Evolutionary conservation across 2,329 filamentous ascomycete genomes (phyloP).

Genomic region (Cercospora zeae-maydis): DNA sequence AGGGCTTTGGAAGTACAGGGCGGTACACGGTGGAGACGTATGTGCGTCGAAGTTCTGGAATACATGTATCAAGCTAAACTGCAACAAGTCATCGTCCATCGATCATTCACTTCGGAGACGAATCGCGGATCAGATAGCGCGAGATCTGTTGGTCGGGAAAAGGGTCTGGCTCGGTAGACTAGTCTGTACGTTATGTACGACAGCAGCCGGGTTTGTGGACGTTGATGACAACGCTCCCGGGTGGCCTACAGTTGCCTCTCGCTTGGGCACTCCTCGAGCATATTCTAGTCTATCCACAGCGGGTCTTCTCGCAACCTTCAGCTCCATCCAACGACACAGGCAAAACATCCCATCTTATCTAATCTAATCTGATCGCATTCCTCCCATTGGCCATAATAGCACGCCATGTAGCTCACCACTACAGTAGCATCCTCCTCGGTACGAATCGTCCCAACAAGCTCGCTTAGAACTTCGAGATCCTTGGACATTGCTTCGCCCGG

Average conservation of each 20-base stretch:
- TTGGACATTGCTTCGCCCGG: constrained; percentile 3
- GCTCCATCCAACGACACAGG: not conserved
- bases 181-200: too few relatives aligned
- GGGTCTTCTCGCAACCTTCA: not conserved
- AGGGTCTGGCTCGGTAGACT: constrained; percentile 1
- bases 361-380: not conserved
- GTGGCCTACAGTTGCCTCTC: not conserved
- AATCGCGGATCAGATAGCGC: constrained; percentile 7
- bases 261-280: not conserved
- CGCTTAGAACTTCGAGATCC: not conserved
- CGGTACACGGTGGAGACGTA: not conserved
- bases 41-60: not conserved
- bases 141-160: not conserved
- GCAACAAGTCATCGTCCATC: not conserved
- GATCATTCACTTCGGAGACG: constrained; percentile 4
- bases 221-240: not conserved
- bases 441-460: constrained; percentile 4
- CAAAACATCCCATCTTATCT: not conserved
- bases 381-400: not conserved
- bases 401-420: not conserved
- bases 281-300: not conserved
- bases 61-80: not conserved
- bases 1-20: not conserved
- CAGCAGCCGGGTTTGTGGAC: not conserved
- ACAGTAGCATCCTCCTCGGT: not conserved